A percentile compares a stretch with the other conserved stretches of the same genome.
These are phyloP conservation scores for Immersiella caudata DNA, from an alignment of 495 filamentous ascomycete species.

Conservation along the genomic window DNA sequence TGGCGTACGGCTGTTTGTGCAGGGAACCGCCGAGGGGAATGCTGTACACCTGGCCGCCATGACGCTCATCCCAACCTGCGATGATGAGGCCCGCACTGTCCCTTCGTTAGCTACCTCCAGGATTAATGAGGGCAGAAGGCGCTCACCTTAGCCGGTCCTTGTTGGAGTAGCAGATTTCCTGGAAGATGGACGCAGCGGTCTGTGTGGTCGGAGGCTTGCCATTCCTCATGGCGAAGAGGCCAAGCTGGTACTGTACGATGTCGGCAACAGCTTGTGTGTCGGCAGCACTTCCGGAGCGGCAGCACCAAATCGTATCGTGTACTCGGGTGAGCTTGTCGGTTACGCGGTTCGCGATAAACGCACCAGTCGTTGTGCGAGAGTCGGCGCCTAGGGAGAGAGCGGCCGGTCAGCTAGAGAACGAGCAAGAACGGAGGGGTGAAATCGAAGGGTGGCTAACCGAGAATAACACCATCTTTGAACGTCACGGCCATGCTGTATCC, in stretches of 20 bases:
- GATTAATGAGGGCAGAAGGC: background rate
- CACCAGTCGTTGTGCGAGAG: conserved; percentile 96
- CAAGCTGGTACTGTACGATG: conserved; percentile 94
- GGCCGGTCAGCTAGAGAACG: conserved; percentile 11
- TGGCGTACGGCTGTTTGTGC: conserved; percentile 95
- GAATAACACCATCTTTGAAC: conserved; percentile 95
- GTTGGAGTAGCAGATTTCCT: conserved; percentile 96
- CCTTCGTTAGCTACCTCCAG: conserved; percentile 31
- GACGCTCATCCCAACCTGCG: conserved; percentile 89
- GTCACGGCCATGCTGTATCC: conserved; percentile 80
- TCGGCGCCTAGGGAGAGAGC: conserved; percentile 66
- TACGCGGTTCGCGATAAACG: conserved; percentile 98
- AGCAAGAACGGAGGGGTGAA: too few relatives aligned
- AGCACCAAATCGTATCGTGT: conserved; percentile 99
- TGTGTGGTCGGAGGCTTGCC: conserved; percentile 88
- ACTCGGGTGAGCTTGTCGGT: conserved; percentile 99
- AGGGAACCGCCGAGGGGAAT: conserved; percentile 96
- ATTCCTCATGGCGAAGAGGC: conserved; percentile 87
- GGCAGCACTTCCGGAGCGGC: conserved; percentile 91
- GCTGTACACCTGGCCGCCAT: conserved; percentile 95
- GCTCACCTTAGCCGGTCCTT: conserved; percentile 83
- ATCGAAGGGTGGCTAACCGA: conserved; percentile 58
- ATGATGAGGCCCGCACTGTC: conserved; percentile 93
- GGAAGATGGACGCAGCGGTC: conserved; percentile 91
- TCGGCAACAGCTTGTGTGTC: conserved; percentile 98